Evolutionary conservation across 176 grass and related monocot genomes (phyloP), one percentile per base, ranked within the genome.

Genomic region (Pontederia crassipes): DNA sequence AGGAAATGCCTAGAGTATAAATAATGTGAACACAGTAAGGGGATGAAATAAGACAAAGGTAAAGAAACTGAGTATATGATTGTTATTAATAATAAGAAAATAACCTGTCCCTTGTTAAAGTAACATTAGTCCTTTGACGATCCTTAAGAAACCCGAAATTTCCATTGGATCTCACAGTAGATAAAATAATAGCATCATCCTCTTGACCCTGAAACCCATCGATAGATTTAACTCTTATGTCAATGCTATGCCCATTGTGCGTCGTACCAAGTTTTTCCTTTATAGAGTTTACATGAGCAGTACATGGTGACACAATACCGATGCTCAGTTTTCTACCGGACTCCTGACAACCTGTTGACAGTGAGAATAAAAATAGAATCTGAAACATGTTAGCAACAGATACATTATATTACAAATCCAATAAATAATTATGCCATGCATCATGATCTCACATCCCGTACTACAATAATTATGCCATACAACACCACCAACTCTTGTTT

Each of bases 201-300:
- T 95, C 81, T 74, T 79, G 75, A 52, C 90, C 86, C 73, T 89
- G 82, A 66, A 89, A 95, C 66, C 90, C 90, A 81, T 95, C 77
- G 18, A 95, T 49, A 8, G 80, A 82, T 45, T 95, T 95, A 12
- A 89, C 64, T 0, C 86, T 78, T 60, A 95, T 67, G 60, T 77
- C 59, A 81, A 95, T 84, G 29, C 68, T 59, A 60, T 27, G 27
- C 2, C 49, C 61, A 24, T 74, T 61, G 8, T 89, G 89, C 54
- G 48, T 76, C 56, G 60, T 74, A 45, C 80, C 86, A 45, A 95
- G 57, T 71, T 28, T 81, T 17, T 82, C 65, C 56, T 68, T 74
- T 40, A 95, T 89, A 64, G 71, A 45, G 24, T 64, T 66, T 54
- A 95, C 68, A 69, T 95, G 90, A 16, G 82, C 74, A 64, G 32